Percentiles rank a stretch among this genome's conserved stretches.
These are phyloP conservation scores for Yamadazyma conglobata DNA, from an alignment of 1,139 yeast species.

Conservation along the genomic window DNA sequence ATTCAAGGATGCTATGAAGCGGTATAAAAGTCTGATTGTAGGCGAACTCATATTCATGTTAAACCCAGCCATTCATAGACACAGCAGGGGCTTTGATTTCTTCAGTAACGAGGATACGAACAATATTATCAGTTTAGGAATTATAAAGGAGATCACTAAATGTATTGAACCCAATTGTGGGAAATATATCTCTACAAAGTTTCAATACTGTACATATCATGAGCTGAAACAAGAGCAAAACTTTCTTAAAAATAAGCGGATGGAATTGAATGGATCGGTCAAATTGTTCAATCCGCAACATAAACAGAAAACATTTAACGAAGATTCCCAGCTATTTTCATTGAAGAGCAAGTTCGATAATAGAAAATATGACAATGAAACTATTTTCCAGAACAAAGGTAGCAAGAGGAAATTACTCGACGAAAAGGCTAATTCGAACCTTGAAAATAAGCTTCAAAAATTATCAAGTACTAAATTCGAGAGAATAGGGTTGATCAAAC, in stretches of 20 bases:
- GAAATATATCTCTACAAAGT: slow-evolving; percentile 10
- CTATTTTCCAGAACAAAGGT: slow-evolving; percentile 34
- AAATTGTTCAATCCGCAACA: slow-evolving; percentile 36
- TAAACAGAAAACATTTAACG: slow-evolving; percentile 22
- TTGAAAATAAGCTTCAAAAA: slow-evolving; percentile 28
- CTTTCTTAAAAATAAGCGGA: slow-evolving; percentile 39
- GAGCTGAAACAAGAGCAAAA: slow-evolving; percentile 14
- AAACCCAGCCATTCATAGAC: slow-evolving; percentile 59
- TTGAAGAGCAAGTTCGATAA: slow-evolving; percentile 14
- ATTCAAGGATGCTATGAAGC: slow-evolving; percentile 64
- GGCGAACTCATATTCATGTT: slow-evolving; percentile 76
- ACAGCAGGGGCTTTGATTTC: slow-evolving; percentile 52
- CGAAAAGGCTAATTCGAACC: slow-evolving; percentile 30
- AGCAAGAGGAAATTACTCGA: slow-evolving; percentile 31
- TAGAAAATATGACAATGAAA: slow-evolving; percentile 44
- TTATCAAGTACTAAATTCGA: slow-evolving; percentile 14
- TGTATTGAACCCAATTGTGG: slow-evolving; percentile 56
- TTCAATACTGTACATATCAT: slow-evolving; percentile 16
- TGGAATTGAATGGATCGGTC: slow-evolving; percentile 69
- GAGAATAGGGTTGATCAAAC: slow-evolving; percentile 13
- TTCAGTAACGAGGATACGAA: slow-evolving; percentile 49
- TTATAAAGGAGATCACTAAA: slow-evolving; percentile 62
- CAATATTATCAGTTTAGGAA: slow-evolving; percentile 69
- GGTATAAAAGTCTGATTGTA: slow-evolving; percentile 65
- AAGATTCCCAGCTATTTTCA: slow-evolving; percentile 22